Base-by-base conservation (phyloP, 1,139 yeast species). In the Komagataea norvegica region DNA sequence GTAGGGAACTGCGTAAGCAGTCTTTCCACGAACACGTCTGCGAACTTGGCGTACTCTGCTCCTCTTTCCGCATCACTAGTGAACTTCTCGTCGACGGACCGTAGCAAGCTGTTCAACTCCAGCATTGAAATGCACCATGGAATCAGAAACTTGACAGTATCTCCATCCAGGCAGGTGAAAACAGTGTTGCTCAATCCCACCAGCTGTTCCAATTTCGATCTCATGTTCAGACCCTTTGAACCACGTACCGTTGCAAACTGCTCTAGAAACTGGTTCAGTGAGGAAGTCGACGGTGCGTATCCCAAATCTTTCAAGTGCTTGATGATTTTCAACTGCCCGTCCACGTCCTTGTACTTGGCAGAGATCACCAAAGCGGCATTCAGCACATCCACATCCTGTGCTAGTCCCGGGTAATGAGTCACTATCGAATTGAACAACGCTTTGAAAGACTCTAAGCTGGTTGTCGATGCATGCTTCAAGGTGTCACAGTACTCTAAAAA, bases 181-280 rank as follows among this genome's bases (percentile, higher is more conserved):
- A 41, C 4, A 1, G 31, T 29, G 27, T 39, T 21, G 13, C 34
- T 39, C 4, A 39, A 15, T 6, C 41, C 42, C 14, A 23, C 17
- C 5, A 37, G 21, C 8, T 14, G 15, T 8, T 29, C n/a, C 9
- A 34, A 17, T 24, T 14, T 9, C 18, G 13, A 13, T 14, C 24
- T n/a, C n/a, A 9, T 11, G 4, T 14, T 18, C 25, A 4, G 13
- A 17, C 22, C 25, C 15, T 10, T 19, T 24, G 20, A 8, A 6
- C 24, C 31, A 21, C 3, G 21, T 17, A 5, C 24, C 16, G 18
- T 29, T 29, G 15, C 25, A 21, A 6, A 15, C 3, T 7, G 15
- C 14, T 3, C n/a, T n/a, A n/a, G n/a, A n/a, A n/a, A n/a, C n/a
- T n/a, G n/a, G n/a, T n/a, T n/a, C n/a, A n/a, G n/a, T n/a, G n/a